Evolutionary conservation across 768 basidiomycete genomes (phyloP), one percentile per base, ranked within the genome.

Genomic region (Mycena polygramma): DNA sequence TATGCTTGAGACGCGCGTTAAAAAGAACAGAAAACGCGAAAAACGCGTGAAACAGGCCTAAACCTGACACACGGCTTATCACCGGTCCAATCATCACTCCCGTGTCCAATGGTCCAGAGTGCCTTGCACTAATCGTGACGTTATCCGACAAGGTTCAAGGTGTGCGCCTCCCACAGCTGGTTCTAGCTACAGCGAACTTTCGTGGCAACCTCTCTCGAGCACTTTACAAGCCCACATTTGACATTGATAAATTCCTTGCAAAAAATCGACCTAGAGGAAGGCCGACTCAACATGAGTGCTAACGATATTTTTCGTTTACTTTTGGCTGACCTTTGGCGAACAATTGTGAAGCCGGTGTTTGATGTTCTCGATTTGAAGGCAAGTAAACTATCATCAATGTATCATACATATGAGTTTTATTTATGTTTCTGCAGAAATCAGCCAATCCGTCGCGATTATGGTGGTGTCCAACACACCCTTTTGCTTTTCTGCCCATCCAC

Each of bases 401-500:
- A n/a, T n/a, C n/a, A n/a, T n/a, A n/a, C n/a, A 14, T 19, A 48
- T 19, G 20, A 3, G 8, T n/a, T 19, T 2, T 3, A 17, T 48
- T n/a, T 19, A 17, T 48, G 17, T 19, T 58, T 14, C 41, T 14
- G n/a, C 45, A 66, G 65, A 66, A 59, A 59, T 22, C 65, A 10
- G n/a, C 7, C 11, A 55, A 41, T 4, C 65, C 57, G 2, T 1
- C 14, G 4, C 57, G 57, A 19, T 4, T 66, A 10, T 60, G 58
- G 65, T 66, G 65, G 65, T 66, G 65, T 30, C 65, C 57, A 1
- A 68, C 66, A 0, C 58, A 58, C 6, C 48, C 46, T 0, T 46
- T 68, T 30, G 39, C 65, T 11, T 63, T 66, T 30, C 39, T 74
- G 17, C 74, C 74, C 7, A 39, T 75, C 15, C 74, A 75, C 49